A percentile compares a stretch with the other conserved stretches of the same genome.
phyloP scores from a whole-genome alignment of 2,329 filamentous ascomycete genomes.

The Fusarium haematococcum region DNA sequence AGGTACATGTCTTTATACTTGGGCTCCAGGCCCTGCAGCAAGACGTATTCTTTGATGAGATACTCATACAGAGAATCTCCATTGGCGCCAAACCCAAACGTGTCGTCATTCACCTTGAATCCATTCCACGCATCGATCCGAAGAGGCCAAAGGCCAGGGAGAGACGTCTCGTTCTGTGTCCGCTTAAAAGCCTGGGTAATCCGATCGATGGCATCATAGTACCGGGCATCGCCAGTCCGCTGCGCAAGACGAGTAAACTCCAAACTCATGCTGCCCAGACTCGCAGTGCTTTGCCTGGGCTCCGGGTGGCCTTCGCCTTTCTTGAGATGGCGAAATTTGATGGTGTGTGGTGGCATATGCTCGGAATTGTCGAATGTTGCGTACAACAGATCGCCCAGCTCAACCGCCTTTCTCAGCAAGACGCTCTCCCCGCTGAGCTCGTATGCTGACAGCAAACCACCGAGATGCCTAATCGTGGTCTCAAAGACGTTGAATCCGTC shows the following conservation, averaged over 20 bases:
- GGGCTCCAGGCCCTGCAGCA: constrained; percentile 68
- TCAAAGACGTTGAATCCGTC: constrained; percentile 72
- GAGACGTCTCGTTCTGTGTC: constrained; percentile 62
- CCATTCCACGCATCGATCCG: constrained; percentile 58
- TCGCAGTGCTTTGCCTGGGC: constrained; percentile 43
- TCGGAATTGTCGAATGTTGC: constrained; percentile 75
- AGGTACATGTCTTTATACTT: constrained; percentile 53
- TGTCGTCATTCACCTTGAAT: constrained; percentile 50
- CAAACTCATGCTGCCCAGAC: constrained; percentile 67
- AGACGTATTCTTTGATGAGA: constrained; percentile 72
- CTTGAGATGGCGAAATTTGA: constrained; percentile 56
- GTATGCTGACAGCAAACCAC: constrained; percentile 74
- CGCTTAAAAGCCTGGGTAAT: constrained; percentile 66
- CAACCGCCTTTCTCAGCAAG: constrained; percentile 69
- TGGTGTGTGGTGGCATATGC: constrained; percentile 66
- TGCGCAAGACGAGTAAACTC: constrained; percentile 74
- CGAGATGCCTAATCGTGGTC: constrained; percentile 75
- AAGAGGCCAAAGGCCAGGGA: constrained; percentile 73
- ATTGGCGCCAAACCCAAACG: constrained; percentile 61
- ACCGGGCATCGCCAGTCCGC: constrained; percentile 68
- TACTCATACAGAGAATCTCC: constrained; percentile 73
- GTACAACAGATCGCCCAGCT: constrained; percentile 72
- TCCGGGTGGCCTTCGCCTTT: constrained; percentile 50
- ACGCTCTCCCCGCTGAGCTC: constrained; percentile 69
- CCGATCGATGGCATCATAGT: constrained; percentile 69